These are phyloP conservation scores for Diaporthe citriasiana DNA, from an alignment of 2,329 filamentous ascomycete species.

Conservation along the genomic window DNA sequence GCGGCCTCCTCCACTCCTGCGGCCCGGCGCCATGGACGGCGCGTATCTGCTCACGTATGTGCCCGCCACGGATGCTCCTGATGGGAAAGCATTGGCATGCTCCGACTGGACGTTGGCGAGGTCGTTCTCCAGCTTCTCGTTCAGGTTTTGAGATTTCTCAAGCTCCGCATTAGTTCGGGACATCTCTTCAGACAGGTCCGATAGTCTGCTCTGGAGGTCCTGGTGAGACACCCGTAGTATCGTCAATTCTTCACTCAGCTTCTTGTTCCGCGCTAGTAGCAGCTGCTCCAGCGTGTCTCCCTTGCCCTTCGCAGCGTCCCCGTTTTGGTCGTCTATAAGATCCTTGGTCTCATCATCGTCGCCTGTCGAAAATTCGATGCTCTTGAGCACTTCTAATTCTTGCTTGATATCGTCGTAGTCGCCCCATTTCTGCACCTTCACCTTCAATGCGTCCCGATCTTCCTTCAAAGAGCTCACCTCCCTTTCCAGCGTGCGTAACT, in stretches of 20 bases:
- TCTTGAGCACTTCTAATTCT: slow-evolving; percentile 96
- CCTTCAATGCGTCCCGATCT: slow-evolving; percentile 84
- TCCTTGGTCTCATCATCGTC: slow-evolving; percentile 77
- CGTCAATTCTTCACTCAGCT: slow-evolving; percentile 93
- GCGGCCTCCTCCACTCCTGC: slow-evolving; percentile 70
- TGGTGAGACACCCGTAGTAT: slow-evolving; percentile 94
- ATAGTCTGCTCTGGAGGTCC: slow-evolving; percentile 85
- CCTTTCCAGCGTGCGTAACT: slow-evolving; percentile 83
- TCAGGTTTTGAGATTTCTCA: slow-evolving; percentile 86
- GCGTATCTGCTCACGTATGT: slow-evolving; percentile 88
- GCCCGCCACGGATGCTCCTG: slow-evolving; percentile 91
- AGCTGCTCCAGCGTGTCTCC: slow-evolving; percentile 92
- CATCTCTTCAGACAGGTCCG: slow-evolving; percentile 86
- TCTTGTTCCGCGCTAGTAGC: slow-evolving; percentile 93
- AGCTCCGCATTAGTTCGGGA: slow-evolving; percentile 87
- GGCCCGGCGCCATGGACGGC: slow-evolving; percentile 70
- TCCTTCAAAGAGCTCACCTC: slow-evolving; percentile 81
- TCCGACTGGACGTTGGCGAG: slow-evolving; percentile 89
- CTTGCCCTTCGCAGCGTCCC: slow-evolving; percentile 68
- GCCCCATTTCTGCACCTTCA: slow-evolving; percentile 87
- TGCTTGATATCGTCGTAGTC: slow-evolving; percentile 98
- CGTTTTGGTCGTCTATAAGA: slow-evolving; percentile 59
- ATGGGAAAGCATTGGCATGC: slow-evolving; percentile 85
- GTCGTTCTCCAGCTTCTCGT: slow-evolving; percentile 92
- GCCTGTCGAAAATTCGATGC: slow-evolving; percentile 95